Evolutionary conservation across 176 grass and related monocot genomes (phyloP), one percentile per base, ranked within the genome.

Genomic region (Eremochloa ophiuroides): DNA sequence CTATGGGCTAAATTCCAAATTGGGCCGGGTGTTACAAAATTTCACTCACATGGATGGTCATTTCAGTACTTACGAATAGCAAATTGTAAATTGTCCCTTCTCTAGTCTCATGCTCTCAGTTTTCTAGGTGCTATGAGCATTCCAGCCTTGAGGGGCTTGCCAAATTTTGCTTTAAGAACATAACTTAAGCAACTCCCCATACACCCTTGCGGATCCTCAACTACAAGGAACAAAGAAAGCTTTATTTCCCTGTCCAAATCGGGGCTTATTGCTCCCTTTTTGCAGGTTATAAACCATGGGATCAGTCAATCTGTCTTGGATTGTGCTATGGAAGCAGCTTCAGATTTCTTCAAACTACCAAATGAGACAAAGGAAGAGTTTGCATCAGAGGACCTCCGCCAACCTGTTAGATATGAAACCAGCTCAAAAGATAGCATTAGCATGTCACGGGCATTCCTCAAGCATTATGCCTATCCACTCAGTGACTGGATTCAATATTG

Each of bases 261-360:
- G 74, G 26, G 22, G 16, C 16, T 62, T 0, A 34, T 31, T 25
- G 51, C 29, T 73, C 27, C 29, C 73, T 73, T 71, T n/a, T 71
- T 88, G 68, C 58, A 93, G 94, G 91, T 97, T 53, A 83, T 85
- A 85, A 97, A 91, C 66, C 88, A 93, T 85, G 94, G 91, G 10
- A 89, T 97, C 80, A 80, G 66, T 69, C 85, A 85, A 76, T 84
- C 91, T 47, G 71, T 97, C 58, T 89, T 89, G 69, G 83, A 77
- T 17, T 60, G 64, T n/a, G 94, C 91, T 66, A 40, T 91, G 11
- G 73, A 85, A 85, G 91, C 81, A 80, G 91, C 91, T 78, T 87
- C 75, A 26, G 78, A 51, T 28, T 97, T 97, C 83, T 97, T 97
- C 70, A 51, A 93, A 64, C 37, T 87, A 77, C 81, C 91, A 51